Evolutionary conservation across 2,329 filamentous ascomycete genomes (phyloP).

Genomic region (Graphilbum sp.): DNA sequence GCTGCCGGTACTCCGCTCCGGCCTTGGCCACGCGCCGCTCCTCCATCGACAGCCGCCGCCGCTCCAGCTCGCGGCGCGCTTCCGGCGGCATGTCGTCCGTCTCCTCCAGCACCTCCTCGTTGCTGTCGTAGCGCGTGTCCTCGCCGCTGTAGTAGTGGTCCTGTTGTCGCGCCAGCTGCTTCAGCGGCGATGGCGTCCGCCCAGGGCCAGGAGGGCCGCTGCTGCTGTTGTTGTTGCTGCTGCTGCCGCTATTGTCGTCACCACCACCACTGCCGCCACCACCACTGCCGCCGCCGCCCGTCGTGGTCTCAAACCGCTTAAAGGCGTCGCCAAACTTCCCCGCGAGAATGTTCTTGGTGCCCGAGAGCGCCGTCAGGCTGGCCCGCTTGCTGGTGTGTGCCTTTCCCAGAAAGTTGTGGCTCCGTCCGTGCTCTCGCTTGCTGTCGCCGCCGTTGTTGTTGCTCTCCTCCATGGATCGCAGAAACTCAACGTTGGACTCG

Average conservation of each 20-base stretch:
- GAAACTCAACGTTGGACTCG: slow-evolving; percentile 65
- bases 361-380: slow-evolving; percentile 55
- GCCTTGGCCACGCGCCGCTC: slow-evolving; percentile 80
- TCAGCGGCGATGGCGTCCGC: slow-evolving; percentile 32
- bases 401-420: slow-evolving; percentile 17
- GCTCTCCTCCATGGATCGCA: slow-evolving; percentile 39
- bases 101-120: slow-evolving; percentile 46
- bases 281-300: slow-evolving; percentile 14
- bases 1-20: slow-evolving; percentile 71
- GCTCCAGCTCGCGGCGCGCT: slow-evolving; percentile 78
- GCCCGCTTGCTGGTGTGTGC: slow-evolving; percentile 52
- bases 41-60: slow-evolving; percentile 65
- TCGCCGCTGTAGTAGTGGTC: slow-evolving; percentile 56
- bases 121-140: slow-evolving; percentile 50
- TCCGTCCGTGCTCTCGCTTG: background rate
- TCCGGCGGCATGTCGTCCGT: slow-evolving; percentile 66
- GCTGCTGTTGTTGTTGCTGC: slow-evolving; percentile 17
- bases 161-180: slow-evolving; percentile 29
- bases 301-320: slow-evolving; percentile 59
- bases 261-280: slow-evolving; percentile 17
- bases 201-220: slow-evolving; percentile 13
- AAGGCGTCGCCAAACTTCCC: slow-evolving; percentile 90
- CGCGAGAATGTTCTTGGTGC: slow-evolving; percentile 67
- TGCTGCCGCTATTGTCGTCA: slow-evolving; percentile 18
- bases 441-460: slow-evolving; percentile 37